Evolutionary conservation across 768 basidiomycete genomes (phyloP), one percentile per base, ranked within the genome.

Genomic region (Mycena rebaudengoi): DNA sequence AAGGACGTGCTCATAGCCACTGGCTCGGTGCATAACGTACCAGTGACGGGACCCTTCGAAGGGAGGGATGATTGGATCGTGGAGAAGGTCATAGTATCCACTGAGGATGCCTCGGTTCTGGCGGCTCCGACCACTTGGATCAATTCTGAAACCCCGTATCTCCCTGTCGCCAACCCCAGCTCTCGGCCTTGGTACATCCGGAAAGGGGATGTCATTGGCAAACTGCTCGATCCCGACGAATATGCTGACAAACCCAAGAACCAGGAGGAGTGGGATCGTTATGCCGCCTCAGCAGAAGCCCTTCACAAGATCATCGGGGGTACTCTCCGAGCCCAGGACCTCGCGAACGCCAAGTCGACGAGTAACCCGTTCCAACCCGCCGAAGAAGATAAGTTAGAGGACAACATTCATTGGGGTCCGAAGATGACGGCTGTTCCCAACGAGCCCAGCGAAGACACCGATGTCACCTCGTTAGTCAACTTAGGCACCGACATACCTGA

Each of bases 341-440:
- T 55, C 16, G 43, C 44, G 1, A 45, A 37, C 21, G 55, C 44
- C 4, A 7, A 20, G 28, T 3, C 3, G 32, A 56, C 4, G 7
- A 1, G 20, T 20, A 18, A n/a, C n/a, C n/a, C n/a, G n/a, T n/a
- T n/a, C n/a, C n/a, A n/a, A n/a, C n/a, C n/a, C n/a, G n/a, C n/a
- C 5, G 56, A 28, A 5, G 51, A 60, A 12, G 59, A 63, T 25
- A 28, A 53, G 28, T 30, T 40, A 0, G 60, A 52, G 1, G 48
- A 26, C 1, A 68, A 72, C 43, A 60, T 69, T 30, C 20, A 43
- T 16, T 68, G 65, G 59, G 66, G 69, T 1, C 69, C 71, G 6
- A 75, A 75, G 25, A 71, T 64, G 3, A 51, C 68, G 0, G 74
- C 70, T 13, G 49, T 65, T 0, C 74, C 74, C 14, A 67, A 63